These are phyloP conservation scores for Xylaria hypoxylon DNA, from an alignment of 2,329 filamentous ascomycete genomes.

Conservation along the genomic window DNA sequence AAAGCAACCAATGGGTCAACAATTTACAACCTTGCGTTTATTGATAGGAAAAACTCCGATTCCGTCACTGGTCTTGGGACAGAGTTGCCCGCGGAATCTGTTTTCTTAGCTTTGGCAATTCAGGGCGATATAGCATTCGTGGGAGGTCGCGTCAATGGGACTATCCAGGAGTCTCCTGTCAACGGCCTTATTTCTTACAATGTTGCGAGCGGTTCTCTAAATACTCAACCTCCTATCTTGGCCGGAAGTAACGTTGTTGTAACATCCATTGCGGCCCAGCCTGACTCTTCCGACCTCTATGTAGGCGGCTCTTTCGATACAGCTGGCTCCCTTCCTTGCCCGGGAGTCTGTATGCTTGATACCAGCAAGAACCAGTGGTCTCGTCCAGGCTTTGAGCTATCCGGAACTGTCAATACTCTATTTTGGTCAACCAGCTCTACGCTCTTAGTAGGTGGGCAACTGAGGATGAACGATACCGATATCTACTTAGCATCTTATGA, in stretches of 20 bases:
- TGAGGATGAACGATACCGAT: conserved; percentile 73
- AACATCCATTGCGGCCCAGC: conserved; percentile 78
- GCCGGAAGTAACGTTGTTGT: conserved; percentile 77
- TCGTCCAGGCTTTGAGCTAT: conserved; percentile 77
- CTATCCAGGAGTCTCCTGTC: conserved; percentile 69
- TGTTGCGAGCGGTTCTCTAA: conserved; percentile 72
- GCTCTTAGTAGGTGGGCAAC: conserved; percentile 81
- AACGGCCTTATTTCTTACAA: conserved; percentile 85
- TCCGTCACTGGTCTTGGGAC: conserved; percentile 76
- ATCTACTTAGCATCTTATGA: conserved; percentile 81
- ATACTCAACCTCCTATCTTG: conserved; percentile 79
- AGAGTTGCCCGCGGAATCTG: conserved; percentile 76
- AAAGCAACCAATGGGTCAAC: conserved; percentile 74
- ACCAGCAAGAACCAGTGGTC: conserved; percentile 80
- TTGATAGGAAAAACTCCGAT: conserved; percentile 78
- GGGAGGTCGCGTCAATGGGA: conserved; percentile 83
- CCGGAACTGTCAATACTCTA: conserved; percentile 77
- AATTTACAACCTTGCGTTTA: conserved; percentile 83
- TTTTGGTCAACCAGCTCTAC: conserved; percentile 79
- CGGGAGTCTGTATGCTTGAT: conserved; percentile 83
- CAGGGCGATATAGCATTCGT: conserved; percentile 78
- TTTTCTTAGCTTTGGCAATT: conserved; percentile 77
- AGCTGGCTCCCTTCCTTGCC: conserved; percentile 85
- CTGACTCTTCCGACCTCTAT: conserved; percentile 79
- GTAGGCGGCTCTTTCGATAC: conserved; percentile 87